Base-by-base conservation (phyloP, 257 asterid genomes). In the Plantago major region DNA sequence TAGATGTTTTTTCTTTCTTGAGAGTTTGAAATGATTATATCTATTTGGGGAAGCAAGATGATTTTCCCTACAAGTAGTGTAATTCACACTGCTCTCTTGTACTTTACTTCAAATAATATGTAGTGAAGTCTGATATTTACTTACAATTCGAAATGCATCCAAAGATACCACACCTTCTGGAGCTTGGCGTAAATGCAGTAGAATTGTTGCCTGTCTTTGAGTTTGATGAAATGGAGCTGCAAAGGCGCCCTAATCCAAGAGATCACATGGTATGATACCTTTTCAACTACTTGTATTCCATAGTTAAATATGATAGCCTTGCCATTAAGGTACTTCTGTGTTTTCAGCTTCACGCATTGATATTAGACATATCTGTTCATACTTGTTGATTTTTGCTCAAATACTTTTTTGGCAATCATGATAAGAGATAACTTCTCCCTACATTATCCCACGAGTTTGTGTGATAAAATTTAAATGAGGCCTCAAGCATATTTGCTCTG, bases 141-240 rank as follows among this genome's bases (percentile, higher is more conserved):
- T 42, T 55, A 55, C 58, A 63, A 47, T 50, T 54, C 65, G 8
- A 33, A 18, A 73, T 76, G 68, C 55, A 46, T 62, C 71, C 74
- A 73, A 73, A 92, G 99, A 89, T 92, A 74, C 96, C 97, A 11
- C 89, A 92, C 73, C 99, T 92, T 68, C 60, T 89, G 78, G 99
- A 84, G 86, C 99, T 92, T 46, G 99, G 99, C 55, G 68, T 92
- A 55, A 89, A 92, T 78, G 95, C 95, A 42, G 95, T 92, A 60
- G 99, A 92, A 70, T 76, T 92, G 66, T 72, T 92, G 65, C 99
- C 99, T 51, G 84, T 84, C 67, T 89, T 89, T 73, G 99, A 92
- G 88, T 92, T 82, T 82, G 97, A 92, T 76, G 99, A 92, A 73
- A 66, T 92, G 82, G 99, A 92, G 72, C 71, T 92, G 16, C 97